phyloP scores from a whole-genome alignment of 495 filamentous ascomycete genomes.

The Alectoria sarmentosa region DNA sequence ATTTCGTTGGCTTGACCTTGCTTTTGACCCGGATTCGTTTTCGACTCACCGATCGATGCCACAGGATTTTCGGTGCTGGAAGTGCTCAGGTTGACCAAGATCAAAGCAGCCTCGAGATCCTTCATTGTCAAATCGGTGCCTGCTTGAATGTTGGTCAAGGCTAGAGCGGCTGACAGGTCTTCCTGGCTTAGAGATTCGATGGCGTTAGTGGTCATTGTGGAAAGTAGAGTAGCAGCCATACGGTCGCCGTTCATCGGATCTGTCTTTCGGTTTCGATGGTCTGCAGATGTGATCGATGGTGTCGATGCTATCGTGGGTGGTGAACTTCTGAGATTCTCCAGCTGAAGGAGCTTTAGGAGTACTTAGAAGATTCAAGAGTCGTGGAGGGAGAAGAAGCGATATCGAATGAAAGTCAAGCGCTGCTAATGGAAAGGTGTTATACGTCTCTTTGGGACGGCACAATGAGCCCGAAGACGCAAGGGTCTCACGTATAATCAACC shows the following conservation, averaged over 20 bases:
- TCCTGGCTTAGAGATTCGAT: not conserved
- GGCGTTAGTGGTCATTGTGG: not conserved
- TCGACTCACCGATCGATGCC: not conserved
- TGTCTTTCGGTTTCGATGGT: not conserved
- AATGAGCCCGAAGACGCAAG: not conserved
- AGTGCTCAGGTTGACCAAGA: not conserved
- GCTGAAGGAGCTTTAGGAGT: not conserved
- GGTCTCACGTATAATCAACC: not conserved
- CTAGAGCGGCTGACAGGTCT: not conserved
- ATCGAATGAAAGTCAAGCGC: not conserved
- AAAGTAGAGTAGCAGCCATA: not conserved
- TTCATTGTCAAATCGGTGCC: not conserved
- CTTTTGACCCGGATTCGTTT: not conserved
- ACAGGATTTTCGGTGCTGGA: not conserved
- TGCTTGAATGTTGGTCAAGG: not conserved
- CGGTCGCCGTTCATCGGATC: not conserved
- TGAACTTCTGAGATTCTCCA: not conserved
- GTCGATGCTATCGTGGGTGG: not conserved
- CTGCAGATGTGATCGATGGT: not conserved
- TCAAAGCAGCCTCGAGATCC: not conserved
- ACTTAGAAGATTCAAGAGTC: not conserved
- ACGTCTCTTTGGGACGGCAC: not conserved
- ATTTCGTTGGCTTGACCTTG: accelerated
- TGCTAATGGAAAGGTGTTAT: not conserved
- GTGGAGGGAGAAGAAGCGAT: not conserved